Evolutionary conservation across 2,329 filamentous ascomycete genomes (phyloP).

Genomic region (Leptosphaerulina australis): DNA sequence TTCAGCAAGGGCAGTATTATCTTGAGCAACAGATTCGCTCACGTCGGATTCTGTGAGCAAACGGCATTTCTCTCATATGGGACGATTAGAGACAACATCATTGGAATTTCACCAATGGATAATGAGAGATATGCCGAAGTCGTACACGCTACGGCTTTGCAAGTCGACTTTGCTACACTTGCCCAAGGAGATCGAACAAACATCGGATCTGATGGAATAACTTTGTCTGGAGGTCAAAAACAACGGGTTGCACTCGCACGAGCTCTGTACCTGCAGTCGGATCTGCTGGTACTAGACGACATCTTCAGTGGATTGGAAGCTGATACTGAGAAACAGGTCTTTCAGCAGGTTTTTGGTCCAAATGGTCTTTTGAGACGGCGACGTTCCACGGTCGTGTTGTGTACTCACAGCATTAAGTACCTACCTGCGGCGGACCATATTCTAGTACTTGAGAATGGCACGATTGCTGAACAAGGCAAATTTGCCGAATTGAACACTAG

Average conservation of each 20-base stretch:
- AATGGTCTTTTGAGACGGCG: conserved; percentile 49
- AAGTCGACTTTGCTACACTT: not conserved
- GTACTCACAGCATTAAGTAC: not conserved
- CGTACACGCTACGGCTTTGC: not conserved
- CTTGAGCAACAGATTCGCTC: not conserved
- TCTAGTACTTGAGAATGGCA: not conserved
- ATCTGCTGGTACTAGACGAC: conserved; percentile 55
- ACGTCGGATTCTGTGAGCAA: conserved; percentile 49
- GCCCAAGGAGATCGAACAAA: not conserved
- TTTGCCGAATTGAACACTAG: too few relatives aligned
- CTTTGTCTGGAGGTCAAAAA: conserved; percentile 51
- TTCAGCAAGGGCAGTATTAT: not conserved
- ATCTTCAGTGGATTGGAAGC: conserved; percentile 55
- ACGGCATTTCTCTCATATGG: conserved; percentile 36
- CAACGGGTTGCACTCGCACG: conserved; percentile 35
- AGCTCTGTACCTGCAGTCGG: conserved; percentile 51
- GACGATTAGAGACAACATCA: conserved; percentile 9
- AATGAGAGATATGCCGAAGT: not conserved
- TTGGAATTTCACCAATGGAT: not conserved
- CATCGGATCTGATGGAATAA: conserved; percentile 23
- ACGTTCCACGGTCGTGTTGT: conserved; percentile 19
- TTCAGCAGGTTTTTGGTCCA: conserved; percentile 51
- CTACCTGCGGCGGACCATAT: not conserved
- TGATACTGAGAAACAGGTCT: conserved; percentile 9
- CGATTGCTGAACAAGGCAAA: not conserved